Percentiles rank a stretch among this genome's conserved stretches.
Evolutionary conservation across 495 filamentous ascomycete species (phyloP).

Genomic region (Penicillium turbatum): DNA sequence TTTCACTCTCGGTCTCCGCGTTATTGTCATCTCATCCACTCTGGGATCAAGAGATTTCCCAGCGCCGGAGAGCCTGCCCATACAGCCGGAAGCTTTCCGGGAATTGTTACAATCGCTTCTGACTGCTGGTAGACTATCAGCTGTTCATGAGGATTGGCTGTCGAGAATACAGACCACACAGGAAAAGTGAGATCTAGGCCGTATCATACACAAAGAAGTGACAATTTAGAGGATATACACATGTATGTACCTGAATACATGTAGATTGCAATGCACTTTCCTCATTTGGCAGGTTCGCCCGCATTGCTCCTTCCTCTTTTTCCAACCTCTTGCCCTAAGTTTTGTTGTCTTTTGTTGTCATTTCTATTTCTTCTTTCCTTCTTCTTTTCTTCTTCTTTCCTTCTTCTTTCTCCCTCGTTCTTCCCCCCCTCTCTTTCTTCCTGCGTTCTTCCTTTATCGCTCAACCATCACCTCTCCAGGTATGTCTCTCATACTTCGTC

Average conservation of each 20-base stretch:
- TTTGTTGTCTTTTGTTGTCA: too few species aligned
- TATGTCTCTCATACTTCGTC: not conserved
- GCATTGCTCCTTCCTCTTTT: not conserved
- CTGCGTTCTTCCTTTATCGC: too few species aligned
- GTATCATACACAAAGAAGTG: not conserved
- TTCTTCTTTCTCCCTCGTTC: not conserved
- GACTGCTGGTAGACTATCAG: not conserved
- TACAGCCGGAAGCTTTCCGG: not conserved
- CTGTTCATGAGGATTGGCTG: slow-evolving; percentile 21
- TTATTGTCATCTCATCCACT: slow-evolving; percentile 42
- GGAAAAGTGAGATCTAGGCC: not conserved
- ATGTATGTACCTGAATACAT: not conserved
- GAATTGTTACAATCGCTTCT: not conserved
- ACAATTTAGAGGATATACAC: not conserved
- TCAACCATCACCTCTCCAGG: too few species aligned
- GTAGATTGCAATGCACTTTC: not conserved
- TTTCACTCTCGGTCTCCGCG: slow-evolving; percentile 61
- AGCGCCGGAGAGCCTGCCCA: slow-evolving; percentile 15
- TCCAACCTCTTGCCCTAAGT: too few species aligned
- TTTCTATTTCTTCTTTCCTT: not conserved
- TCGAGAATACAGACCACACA: slow-evolving; percentile 13
- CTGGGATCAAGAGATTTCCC: slow-evolving; percentile 40
- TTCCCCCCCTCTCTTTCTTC: too few species aligned
- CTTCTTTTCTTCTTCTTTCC: not conserved
- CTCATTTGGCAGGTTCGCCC: not conserved